Conservation (phyloP, 1,284 basidiomycete species). For the Apiotrichum sp. region DNA sequence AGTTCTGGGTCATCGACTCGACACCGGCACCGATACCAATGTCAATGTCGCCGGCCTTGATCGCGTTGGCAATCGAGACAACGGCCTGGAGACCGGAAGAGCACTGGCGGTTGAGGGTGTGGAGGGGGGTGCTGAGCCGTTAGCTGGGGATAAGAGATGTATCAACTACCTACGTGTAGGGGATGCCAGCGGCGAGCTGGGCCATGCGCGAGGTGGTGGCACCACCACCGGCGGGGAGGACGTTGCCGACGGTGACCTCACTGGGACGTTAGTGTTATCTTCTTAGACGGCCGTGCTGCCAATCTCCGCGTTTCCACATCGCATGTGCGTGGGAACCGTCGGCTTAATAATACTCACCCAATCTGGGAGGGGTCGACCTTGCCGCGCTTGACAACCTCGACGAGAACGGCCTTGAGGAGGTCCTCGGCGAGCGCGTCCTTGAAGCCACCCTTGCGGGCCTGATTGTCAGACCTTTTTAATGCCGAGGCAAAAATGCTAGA, state of each 20-base stretch:
- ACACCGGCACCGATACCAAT: conserved; percentile 94
- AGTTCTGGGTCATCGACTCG: conserved; percentile 89
- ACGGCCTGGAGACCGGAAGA: conserved; percentile 86
- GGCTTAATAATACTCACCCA: conserved; percentile 27
- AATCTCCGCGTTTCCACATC: no score
- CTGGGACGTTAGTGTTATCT: conserved; percentile 53
- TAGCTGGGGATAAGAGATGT: neutral
- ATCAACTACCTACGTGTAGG: conserved; percentile 55
- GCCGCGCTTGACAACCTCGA: conserved; percentile 55
- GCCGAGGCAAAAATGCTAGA: no score
- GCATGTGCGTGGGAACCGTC: neutral
- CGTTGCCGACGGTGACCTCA: conserved; percentile 87
- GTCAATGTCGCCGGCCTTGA: conserved; percentile 75
- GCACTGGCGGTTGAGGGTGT: conserved; percentile 92
- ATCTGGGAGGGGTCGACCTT: conserved; percentile 42
- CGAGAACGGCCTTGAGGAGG: conserved; percentile 73
- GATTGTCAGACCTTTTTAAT: neutral
- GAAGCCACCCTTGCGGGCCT: conserved; percentile 79
- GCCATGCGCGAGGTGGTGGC: conserved; percentile 91
- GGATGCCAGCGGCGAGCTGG: conserved; percentile 83
- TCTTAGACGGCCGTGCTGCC: no score
- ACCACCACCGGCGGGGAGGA: conserved; percentile 86
- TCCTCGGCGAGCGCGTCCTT: conserved; percentile 90
- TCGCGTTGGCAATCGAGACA: conserved; percentile 84
- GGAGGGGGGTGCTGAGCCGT: conserved; percentile 55